A percentile compares a stretch with the other conserved stretches of the same genome.
Conservation (phyloP, 768 basidiomycete species). For the Tubosaeta sp. region DNA sequence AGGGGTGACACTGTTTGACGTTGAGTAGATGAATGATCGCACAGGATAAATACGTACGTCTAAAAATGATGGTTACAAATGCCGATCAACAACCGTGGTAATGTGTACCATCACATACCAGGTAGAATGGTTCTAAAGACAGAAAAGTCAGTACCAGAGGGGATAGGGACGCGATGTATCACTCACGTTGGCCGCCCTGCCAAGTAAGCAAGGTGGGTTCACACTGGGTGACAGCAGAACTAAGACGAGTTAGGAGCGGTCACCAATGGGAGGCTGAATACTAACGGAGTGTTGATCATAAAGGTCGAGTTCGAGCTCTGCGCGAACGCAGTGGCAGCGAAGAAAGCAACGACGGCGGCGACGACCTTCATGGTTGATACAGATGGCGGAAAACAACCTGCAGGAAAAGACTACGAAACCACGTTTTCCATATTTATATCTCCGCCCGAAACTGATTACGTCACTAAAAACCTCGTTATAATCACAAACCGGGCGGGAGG, state of each 20-base stretch:
- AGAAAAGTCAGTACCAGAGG: background rate
- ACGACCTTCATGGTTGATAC: conserved; percentile 44
- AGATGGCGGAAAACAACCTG: conserved; percentile 7
- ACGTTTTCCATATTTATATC: conserved; percentile 25
- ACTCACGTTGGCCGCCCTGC: conserved; percentile 55
- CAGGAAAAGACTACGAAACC: too few species aligned
- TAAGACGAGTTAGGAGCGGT: conserved; percentile 20
- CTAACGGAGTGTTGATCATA: conserved; percentile 71
- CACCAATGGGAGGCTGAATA: conserved; percentile 2
- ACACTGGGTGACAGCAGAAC: conserved; percentile 50
- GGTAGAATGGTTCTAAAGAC: conserved; percentile 51
- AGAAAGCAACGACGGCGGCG: conserved; percentile 35
- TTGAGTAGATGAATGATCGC: background rate
- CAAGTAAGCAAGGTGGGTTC: conserved; percentile 52
- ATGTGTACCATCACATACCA: conserved; percentile 45
- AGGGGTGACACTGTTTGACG: conserved; percentile 45
- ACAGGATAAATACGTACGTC: conserved; percentile 30
- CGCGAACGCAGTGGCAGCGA: conserved; percentile 40
- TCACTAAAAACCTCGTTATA: conserved; percentile 6
- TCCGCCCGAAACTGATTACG: conserved; percentile 25
- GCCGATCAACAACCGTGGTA: background rate
- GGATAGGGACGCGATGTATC: background rate
- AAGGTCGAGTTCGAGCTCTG: conserved; percentile 33
- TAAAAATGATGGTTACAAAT: conserved; percentile 12
- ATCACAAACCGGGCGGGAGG: conserved; percentile 17